phyloP scores from a whole-genome alignment of 768 basidiomycete species.

The Lactarius psammicola region DNA sequence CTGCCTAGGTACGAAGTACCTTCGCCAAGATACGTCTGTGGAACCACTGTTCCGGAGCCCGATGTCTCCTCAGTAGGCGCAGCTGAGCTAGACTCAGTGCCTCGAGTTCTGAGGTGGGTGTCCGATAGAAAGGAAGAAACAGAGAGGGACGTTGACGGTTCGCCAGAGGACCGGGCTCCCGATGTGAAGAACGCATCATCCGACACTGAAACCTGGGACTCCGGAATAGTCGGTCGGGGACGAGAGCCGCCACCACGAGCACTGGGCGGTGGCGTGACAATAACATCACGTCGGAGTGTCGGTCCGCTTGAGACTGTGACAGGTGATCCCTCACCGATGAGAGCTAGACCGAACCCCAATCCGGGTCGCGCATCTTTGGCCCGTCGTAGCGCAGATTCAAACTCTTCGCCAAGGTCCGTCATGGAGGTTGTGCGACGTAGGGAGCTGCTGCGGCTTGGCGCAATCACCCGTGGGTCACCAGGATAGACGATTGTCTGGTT shows the following conservation, averaged over 20 bases:
- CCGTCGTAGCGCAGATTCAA: slow-evolving; percentile 44
- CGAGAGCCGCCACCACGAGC: slow-evolving; percentile 34
- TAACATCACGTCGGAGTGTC: slow-evolving; percentile 42
- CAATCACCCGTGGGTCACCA: slow-evolving; percentile 71
- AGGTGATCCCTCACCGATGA: slow-evolving; percentile 55
- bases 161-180: slow-evolving; percentile 37
- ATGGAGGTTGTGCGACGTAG: slow-evolving; percentile 67
- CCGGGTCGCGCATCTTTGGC: slow-evolving; percentile 45
- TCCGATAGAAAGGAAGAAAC: slow-evolving; percentile 35
- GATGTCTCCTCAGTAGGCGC: slow-evolving; percentile 42
- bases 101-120: slow-evolving; percentile 32
- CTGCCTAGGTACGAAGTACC: background rate
- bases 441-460: slow-evolving; percentile 59
- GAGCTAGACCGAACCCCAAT: slow-evolving; percentile 45
- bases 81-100: slow-evolving; percentile 36
- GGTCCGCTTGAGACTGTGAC: slow-evolving; percentile 74
- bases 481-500: slow-evolving; percentile 67
- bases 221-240: slow-evolving; percentile 33
- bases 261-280: slow-evolving; percentile 48
- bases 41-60: slow-evolving; percentile 28
- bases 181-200: slow-evolving; percentile 52
- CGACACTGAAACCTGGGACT: slow-evolving; percentile 35
- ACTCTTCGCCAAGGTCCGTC: slow-evolving; percentile 70
- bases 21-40: slow-evolving; percentile 11
- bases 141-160: slow-evolving; percentile 40